These are phyloP conservation scores for Colletotrichum plurivorum DNA, from an alignment of 2,329 filamentous ascomycete genomes.

Conservation along the genomic window DNA sequence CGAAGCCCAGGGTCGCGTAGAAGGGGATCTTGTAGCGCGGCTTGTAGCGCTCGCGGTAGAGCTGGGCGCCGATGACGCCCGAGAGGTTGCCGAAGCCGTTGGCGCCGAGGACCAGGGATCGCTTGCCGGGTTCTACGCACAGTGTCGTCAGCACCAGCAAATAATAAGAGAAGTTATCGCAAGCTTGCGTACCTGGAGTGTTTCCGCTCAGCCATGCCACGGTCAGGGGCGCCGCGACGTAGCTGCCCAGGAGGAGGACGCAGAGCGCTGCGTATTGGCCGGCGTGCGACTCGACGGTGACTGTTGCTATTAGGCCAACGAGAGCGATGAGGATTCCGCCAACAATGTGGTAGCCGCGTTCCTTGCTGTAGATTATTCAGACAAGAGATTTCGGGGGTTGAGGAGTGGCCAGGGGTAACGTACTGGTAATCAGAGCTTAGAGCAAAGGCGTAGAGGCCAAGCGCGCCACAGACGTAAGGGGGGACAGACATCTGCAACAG, in stretches of 20 bases:
- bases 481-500: conserved; percentile 49
- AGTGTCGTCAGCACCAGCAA: neutral
- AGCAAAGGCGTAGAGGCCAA: conserved; percentile 48
- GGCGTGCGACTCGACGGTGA: conserved; percentile 40
- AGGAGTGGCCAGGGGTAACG: neutral
- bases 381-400: neutral
- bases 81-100: conserved; percentile 53
- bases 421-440: conserved; percentile 47
- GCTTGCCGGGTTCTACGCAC: conserved; percentile 47
- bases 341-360: conserved; percentile 50
- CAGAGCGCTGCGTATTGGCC: conserved; percentile 49
- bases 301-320: conserved; percentile 46
- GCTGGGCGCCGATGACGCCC: conserved; percentile 48
- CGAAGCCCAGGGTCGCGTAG: conserved; percentile 48
- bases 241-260: conserved; percentile 49
- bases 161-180: neutral
- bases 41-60: conserved; percentile 49
- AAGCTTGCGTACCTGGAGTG: conserved; percentile 39
- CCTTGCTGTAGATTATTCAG: conserved; percentile 32
- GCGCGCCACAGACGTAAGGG: conserved; percentile 49
- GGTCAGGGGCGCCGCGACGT: conserved; percentile 49
- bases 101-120: conserved; percentile 50
- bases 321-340: conserved; percentile 46
- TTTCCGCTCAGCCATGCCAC: conserved; percentile 52
- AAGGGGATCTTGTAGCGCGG: conserved; percentile 51